Evolutionary conservation across 768 basidiomycete species (phyloP), one percentile per base, ranked within the genome.

Genomic region (Pleurotus citrinopileatus): DNA sequence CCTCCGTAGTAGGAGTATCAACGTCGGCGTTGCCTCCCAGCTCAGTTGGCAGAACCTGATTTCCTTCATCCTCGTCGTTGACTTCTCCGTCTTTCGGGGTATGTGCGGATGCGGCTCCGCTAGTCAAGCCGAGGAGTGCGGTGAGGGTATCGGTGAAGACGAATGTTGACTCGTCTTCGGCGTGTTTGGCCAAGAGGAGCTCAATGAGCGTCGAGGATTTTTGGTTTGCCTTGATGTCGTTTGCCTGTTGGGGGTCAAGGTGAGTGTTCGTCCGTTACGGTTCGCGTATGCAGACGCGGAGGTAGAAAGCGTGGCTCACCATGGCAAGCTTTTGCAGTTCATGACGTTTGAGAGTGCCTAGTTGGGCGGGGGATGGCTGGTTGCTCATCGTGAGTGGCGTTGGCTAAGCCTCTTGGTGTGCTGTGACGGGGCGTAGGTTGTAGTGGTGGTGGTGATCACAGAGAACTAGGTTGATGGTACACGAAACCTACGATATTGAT

Each of bases 311-410:
- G 32, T 6, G 20, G 23, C 32, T 20, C 25, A 51, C 48, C 48
- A 51, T 51, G 10, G 48, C 48, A 13, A 51, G 34, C 48, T 37
- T 51, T 20, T 51, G 48, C 17, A 51, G 48, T 19, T 51, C 48
- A 32, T 51, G 34, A 17, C 48, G 48, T 34, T 38, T 51, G 19
- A 51, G 48, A 1, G 28, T 19, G 7, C 28, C 22, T 22, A 51
- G 34, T 50, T 17, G 12, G 28, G 34, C 27, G 6, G 27, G 10
- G 10, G 27, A 10, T 12, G 27, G 3, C 22, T 7, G 15, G 28
- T 47, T n/a, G 27, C 17, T 29, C 28, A 22, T 47, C 28, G 4
- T 29, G 7, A 12, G 43, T 44, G 43, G 22, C 26, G 25, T 12
- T 44, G 26, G 6, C 9, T 44, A 8, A 10, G 47, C 5, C 9